Conservation (phyloP, 2,329 filamentous ascomycete genomes). For the Periconia sp. region DNA sequence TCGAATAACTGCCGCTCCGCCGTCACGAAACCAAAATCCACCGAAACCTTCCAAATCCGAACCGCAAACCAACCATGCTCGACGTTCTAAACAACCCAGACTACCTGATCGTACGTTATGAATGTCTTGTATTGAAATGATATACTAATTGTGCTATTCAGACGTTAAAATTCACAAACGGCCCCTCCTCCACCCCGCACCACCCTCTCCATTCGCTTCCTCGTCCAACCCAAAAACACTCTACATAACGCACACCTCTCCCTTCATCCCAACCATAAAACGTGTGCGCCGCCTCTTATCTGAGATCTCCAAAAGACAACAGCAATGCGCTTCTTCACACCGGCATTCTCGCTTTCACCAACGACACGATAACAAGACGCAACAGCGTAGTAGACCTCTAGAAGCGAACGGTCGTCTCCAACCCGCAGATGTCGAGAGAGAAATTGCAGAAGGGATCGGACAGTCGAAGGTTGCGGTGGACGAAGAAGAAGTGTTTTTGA, state of each 20-base stretch:
- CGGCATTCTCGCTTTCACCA: not conserved
- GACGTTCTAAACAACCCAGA: slow-evolving; percentile 13
- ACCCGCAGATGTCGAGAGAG: slow-evolving; percentile 30
- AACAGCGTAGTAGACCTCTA: slow-evolving; percentile 2
- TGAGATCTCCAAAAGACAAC: slow-evolving; percentile 55
- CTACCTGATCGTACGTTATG: slow-evolving; percentile 25
- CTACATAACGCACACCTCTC: slow-evolving; percentile 66
- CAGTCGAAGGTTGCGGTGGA: not conserved
- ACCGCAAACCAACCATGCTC: slow-evolving; percentile 3
- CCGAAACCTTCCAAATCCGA: slow-evolving; percentile 1
- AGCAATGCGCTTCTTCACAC: slow-evolving; percentile 34
- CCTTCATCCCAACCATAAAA: slow-evolving; percentile 68
- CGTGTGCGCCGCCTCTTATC: slow-evolving; percentile 66
- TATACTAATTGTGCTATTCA: slow-evolving; percentile 18
- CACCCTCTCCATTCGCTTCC: slow-evolving; percentile 57
- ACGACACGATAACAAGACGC: not conserved
- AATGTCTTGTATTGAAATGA: not conserved
- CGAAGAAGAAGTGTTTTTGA: slow-evolving; percentile 59
- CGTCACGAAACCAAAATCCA: not conserved
- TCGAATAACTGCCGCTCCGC: not conserved
- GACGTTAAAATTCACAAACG: slow-evolving; percentile 57
- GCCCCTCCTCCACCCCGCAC: slow-evolving; percentile 59
- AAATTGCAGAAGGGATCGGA: slow-evolving; percentile 24
- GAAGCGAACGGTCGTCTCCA: slow-evolving; percentile 28
- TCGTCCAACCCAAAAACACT: slow-evolving; percentile 57